phyloP scores from a whole-genome alignment of 306 rosid genomes.

The Lagenaria siceraria region DNA sequence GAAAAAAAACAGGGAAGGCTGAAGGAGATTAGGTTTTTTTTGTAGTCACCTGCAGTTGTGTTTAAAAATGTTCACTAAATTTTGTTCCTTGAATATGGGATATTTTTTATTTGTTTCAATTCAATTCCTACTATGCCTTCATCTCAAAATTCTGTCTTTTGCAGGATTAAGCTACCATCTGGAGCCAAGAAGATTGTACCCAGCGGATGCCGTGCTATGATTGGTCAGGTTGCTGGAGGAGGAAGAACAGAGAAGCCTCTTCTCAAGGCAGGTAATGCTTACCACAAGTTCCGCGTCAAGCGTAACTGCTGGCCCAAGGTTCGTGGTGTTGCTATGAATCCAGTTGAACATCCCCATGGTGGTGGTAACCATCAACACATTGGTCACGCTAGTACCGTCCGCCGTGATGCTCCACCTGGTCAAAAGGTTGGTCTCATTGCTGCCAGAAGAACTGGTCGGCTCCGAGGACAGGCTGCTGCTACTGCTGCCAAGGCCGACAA shows the following conservation, averaged over 20 bases:
- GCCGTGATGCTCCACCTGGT: conserved; percentile 16
- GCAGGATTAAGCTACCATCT: conserved; percentile 13
- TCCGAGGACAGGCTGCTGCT: conserved; percentile 17
- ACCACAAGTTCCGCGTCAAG: conserved; percentile 11
- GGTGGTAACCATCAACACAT: conserved; percentile 17
- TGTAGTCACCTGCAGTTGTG: background rate
- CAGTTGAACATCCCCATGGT: conserved; percentile 16
- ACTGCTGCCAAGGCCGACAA: conserved; percentile 10
- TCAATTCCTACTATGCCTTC: background rate
- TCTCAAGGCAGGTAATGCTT: conserved; percentile 16
- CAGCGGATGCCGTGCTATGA: conserved; percentile 9
- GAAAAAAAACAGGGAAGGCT: background rate
- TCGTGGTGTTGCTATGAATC: conserved; percentile 17
- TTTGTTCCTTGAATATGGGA: background rate
- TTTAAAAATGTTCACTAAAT: background rate
- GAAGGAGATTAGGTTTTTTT: background rate
- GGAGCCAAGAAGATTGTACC: conserved; percentile 12
- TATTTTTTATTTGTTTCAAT: background rate
- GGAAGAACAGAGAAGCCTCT: conserved; percentile 16
- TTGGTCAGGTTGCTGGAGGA: conserved; percentile 16
- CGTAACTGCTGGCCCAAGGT: conserved; percentile 16
- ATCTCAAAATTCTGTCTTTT: background rate
- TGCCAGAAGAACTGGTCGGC: conserved; percentile 15
- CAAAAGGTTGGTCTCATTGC: conserved; percentile 19
- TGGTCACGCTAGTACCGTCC: conserved; percentile 15